Evolutionary conservation across 345 rosid genomes (phyloP).

Genomic region (Salix purpurea): DNA sequence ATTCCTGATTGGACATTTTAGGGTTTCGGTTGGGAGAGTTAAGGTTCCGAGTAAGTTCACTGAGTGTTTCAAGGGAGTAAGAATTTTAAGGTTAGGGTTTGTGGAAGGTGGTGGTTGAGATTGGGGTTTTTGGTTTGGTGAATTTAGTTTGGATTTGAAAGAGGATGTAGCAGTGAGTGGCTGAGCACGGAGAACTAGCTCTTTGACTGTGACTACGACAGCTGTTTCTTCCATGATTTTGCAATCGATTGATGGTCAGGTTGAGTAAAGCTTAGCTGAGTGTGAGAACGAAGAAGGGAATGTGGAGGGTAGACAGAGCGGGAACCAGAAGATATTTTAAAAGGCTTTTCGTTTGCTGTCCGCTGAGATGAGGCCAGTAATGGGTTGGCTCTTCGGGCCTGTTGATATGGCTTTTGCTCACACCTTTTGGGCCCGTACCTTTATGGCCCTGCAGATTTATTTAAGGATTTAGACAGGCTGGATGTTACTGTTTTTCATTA

Average conservation of each 20-base stretch:
- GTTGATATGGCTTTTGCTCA: too few relatives aligned
- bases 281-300: neutral
- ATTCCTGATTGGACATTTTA: constrained; percentile 45
- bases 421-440: too few relatives aligned
- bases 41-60: constrained; percentile 57
- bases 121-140: constrained; percentile 8
- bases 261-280: neutral
- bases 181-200: constrained; percentile 38
- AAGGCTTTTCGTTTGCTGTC: too few relatives aligned
- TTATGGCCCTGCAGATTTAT: too few relatives aligned
- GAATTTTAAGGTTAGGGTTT: constrained; percentile 24
- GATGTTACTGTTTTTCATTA: too few relatives aligned
- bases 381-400: too few relatives aligned
- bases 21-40: constrained; percentile 46
- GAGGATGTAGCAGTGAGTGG: constrained; percentile 58
- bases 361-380: too few relatives aligned
- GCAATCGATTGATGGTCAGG: neutral
- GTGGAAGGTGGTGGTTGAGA: constrained; percentile 10
- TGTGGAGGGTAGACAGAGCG: neutral
- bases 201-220: constrained; percentile 37
- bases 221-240: constrained; percentile 31
- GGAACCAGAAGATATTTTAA: too few relatives aligned
- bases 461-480: too few relatives aligned
- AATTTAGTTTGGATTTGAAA: constrained; percentile 24
- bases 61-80: constrained; percentile 40